Base-by-base conservation (phyloP, 306 rosid species). In the Albizia julibrissin region DNA sequence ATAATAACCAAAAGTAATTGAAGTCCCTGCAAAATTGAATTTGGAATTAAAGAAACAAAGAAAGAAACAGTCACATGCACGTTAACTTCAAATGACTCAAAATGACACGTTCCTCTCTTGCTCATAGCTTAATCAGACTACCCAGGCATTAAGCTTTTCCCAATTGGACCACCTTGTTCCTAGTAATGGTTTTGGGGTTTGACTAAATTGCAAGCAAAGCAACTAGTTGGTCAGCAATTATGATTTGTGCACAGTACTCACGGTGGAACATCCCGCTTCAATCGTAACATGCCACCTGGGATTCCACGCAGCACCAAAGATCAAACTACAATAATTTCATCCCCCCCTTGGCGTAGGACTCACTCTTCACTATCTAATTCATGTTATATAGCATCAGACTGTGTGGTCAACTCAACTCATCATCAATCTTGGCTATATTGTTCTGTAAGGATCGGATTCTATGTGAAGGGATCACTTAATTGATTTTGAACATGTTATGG, bases 121-220 rank as follows among this genome's bases (percentile, higher is more conserved):
- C 2, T 10, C 34, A 26, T 11, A 26, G 67, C 34, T 42, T 40
- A 24, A 26, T 61, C 34, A 69, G 49, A 50, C 50, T 39, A 9
- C 44, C n/a, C 46, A 69, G 50, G 39, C 5, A 69, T 40, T n/a
- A 39, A 69, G 29, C 49, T 15, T 67, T 69, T 3, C 50, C 74
- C 65, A 31, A 46, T 52, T 72, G 62, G 84, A 50, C 69, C 69
- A 82, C 62, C 52, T 47, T 47, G 19, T 47, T 47, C 16, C 52
- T 47, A 3, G 16, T 47, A 47, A 47, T 50, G 31, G 18, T 75
- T 80, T 75, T 29, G 67, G 31, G 74, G 50, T 74, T 49, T 81
- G 75, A 78, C 81, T 27, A 49, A 71, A 75, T 58, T 74, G 81
- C 65, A 75, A 77, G 81, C 86, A 78, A 74, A 71, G 72, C 13